Evolutionary conservation across 192 early-diverging fungal species (phyloP).

Genomic region (Linnemannia schmuckeri): DNA sequence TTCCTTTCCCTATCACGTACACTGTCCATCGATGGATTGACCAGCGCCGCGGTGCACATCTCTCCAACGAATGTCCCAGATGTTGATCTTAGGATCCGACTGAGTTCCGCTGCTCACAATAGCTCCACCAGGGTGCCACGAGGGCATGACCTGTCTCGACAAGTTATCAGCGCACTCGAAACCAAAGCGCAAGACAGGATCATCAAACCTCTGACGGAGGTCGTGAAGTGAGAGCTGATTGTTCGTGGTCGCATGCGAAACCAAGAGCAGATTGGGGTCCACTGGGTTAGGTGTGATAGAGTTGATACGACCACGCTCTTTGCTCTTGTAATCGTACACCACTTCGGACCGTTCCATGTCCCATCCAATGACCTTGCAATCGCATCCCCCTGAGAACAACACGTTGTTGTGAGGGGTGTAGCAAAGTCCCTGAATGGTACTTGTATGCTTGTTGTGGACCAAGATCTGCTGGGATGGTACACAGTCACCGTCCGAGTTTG

Average conservation of each 20-base stretch:
- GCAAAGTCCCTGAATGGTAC: conserved; percentile 37
- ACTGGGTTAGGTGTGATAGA: conserved; percentile 31
- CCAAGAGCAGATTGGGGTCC: conserved; percentile 36
- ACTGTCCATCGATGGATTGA: conserved; percentile 38
- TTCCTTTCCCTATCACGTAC: neutral
- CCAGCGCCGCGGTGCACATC: conserved; percentile 45
- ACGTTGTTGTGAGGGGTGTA: conserved; percentile 9
- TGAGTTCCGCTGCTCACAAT: conserved; percentile 48
- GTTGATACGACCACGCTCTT: conserved; percentile 30
- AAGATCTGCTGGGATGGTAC: conserved; percentile 9
- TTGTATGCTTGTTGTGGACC: conserved; percentile 41
- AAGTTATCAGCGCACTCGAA: conserved; percentile 36
- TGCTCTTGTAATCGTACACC: conserved; percentile 29
- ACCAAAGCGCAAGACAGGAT: conserved; percentile 37
- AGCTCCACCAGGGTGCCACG: conserved; percentile 47
- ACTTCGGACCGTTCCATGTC: conserved; percentile 41
- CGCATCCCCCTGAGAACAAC: conserved; percentile 38
- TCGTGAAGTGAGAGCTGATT: conserved; percentile 48
- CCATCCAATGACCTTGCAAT: conserved; percentile 40
- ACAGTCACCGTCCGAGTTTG: conserved; percentile 19
- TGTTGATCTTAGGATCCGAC: conserved; percentile 45
- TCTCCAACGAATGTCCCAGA: conserved; percentile 55
- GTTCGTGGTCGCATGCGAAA: conserved; percentile 24
- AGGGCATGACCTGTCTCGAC: conserved; percentile 27
- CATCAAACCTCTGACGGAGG: conserved; percentile 15